A percentile compares a stretch with the other conserved stretches of the same genome.
Conservation (phyloP, 306 rosid genomes). For the Sechiopsis laciniata region DNA sequence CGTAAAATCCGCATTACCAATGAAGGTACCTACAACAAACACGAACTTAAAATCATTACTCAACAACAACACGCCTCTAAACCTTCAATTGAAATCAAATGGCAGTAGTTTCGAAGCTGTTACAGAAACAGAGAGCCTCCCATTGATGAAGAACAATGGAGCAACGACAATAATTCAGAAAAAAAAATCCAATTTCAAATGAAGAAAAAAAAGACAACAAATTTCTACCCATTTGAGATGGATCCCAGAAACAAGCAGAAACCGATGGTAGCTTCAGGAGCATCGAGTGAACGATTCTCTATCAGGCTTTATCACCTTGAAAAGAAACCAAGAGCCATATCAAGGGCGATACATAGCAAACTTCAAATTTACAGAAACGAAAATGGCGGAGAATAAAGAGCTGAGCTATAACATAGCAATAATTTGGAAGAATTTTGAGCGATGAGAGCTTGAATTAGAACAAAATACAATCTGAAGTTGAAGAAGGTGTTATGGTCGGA, state of each 20-base stretch:
- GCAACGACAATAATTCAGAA: background rate
- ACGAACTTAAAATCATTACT: background rate
- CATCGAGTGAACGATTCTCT: conserved; percentile 23
- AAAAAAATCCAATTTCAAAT: background rate
- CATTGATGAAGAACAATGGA: background rate
- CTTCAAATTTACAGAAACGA: background rate
- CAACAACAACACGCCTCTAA: background rate
- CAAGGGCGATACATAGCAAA: background rate
- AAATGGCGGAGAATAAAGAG: background rate
- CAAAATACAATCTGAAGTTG: background rate
- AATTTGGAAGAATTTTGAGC: background rate
- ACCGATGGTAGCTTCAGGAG: conserved; percentile 39
- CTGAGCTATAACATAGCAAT: background rate
- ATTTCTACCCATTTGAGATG: conserved; percentile 43
- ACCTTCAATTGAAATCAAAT: conserved; percentile 10
- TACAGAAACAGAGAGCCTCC: background rate
- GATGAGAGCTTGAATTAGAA: background rate
- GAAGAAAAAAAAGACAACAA: conserved; percentile 9
- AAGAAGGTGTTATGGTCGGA: background rate
- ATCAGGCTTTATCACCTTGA: background rate
- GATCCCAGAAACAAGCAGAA: conserved; percentile 39
- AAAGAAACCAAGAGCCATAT: conserved; percentile 7
- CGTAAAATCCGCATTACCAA: conserved; percentile 31
- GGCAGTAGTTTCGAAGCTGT: background rate
- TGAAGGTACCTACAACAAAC: conserved; percentile 45